Percentiles rank a stretch among this genome's conserved stretches.
Conservation (phyloP, 1,284 basidiomycete genomes). For the Amylostereum areolatum region DNA sequence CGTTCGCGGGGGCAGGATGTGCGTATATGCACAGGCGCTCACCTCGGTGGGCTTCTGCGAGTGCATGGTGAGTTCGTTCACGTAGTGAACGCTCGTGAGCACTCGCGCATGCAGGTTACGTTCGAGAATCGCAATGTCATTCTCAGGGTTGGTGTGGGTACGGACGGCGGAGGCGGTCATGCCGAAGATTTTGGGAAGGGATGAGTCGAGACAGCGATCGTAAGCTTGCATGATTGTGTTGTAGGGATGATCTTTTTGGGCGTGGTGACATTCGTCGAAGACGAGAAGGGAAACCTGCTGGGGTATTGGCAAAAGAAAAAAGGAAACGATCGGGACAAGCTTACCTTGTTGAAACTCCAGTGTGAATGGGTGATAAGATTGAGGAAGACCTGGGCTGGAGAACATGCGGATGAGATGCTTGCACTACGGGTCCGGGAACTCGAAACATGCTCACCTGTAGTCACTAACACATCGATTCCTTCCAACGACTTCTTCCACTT, state of each 20-base stretch:
- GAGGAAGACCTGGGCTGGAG: constrained; percentile 73
- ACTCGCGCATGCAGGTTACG: constrained; percentile 66
- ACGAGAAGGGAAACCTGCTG: constrained; percentile 66
- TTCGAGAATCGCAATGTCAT: constrained; percentile 60
- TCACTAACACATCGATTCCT: constrained; percentile 68
- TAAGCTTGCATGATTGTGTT: constrained; percentile 79
- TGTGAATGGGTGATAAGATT: constrained; percentile 75
- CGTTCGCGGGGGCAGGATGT: too few species aligned
- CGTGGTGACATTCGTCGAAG: constrained; percentile 81
- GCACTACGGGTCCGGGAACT: neutral
- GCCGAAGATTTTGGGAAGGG: constrained; percentile 78
- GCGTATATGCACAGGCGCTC: constrained; percentile 9
- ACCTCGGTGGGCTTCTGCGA: constrained; percentile 66
- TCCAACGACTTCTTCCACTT: constrained; percentile 63
- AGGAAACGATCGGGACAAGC: constrained; percentile 5
- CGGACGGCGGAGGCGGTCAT: constrained; percentile 86
- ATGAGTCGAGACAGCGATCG: constrained; percentile 37
- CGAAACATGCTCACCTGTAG: constrained; percentile 53
- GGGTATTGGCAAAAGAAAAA: neutral
- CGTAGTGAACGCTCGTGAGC: constrained; percentile 63
- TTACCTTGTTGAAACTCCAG: constrained; percentile 61
- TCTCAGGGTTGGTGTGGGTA: constrained; percentile 60
- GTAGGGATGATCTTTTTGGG: constrained; percentile 75
- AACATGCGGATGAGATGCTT: neutral
- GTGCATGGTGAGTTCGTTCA: constrained; percentile 55